phyloP scores from a whole-genome alignment of 768 basidiomycete species.

The Vararia minispora region DNA sequence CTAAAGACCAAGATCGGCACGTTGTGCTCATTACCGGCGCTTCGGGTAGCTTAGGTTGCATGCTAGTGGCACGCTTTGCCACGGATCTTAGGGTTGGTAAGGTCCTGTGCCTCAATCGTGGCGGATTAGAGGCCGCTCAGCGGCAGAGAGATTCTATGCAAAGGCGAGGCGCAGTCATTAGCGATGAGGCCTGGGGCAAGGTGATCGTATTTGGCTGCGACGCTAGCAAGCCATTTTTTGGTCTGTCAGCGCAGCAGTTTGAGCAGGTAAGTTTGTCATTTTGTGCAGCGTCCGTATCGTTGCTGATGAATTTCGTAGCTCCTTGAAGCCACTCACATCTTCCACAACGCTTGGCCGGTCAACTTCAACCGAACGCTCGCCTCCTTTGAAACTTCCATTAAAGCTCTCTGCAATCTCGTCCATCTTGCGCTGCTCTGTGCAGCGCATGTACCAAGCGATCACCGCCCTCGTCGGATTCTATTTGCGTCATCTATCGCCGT shows the following conservation, averaged over 20 bases:
- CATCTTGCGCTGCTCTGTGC: slow-evolving; percentile 4
- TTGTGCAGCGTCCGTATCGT: slow-evolving; percentile 1
- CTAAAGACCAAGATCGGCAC: slow-evolving; percentile 8
- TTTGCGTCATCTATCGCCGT: slow-evolving; percentile 23
- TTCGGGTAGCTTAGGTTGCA: slow-evolving; percentile 27
- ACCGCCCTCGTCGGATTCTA: slow-evolving; percentile 12
- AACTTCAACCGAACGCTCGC: slow-evolving; percentile 13
- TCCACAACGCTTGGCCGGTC: slow-evolving; percentile 11
- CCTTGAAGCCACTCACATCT: slow-evolving; percentile 21
- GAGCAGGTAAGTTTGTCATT: slow-evolving; percentile 15
- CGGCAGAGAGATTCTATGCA: slow-evolving; percentile 22
- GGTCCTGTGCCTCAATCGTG: slow-evolving; percentile 23
- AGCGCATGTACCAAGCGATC: not conserved
- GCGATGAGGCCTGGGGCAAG: slow-evolving; percentile 20
- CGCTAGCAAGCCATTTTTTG: slow-evolving; percentile 9
- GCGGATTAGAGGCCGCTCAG: slow-evolving; percentile 9
- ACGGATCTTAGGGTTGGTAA: slow-evolving; percentile 18
- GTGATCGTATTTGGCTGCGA: slow-evolving; percentile 21
- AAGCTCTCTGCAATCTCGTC: slow-evolving; percentile 3
- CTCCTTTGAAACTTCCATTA: slow-evolving; percentile 9
- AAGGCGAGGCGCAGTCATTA: slow-evolving; percentile 21
- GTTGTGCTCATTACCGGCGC: slow-evolving; percentile 28
- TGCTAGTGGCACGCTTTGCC: slow-evolving; percentile 21
- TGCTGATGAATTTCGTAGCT: slow-evolving; percentile 13
- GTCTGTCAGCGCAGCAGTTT: slow-evolving; percentile 16